Evolutionary conservation across 1,284 basidiomycete species (phyloP).

Genomic region (Ustilago trichophora): DNA sequence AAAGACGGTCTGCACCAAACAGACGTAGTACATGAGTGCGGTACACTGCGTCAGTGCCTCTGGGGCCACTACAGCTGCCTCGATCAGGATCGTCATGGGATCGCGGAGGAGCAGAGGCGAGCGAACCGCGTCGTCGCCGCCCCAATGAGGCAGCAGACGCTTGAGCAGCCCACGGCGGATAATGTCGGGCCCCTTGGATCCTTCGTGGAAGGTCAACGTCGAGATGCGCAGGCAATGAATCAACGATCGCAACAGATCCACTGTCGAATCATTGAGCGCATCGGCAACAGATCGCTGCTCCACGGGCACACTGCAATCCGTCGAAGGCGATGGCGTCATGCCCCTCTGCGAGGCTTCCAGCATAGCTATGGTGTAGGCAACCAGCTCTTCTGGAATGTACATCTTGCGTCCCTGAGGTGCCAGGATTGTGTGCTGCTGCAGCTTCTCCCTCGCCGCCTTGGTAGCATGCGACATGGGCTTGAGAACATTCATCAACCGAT

Average conservation of each 20-base stretch:
- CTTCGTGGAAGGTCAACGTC: slow-evolving; percentile 43
- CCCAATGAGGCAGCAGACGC: slow-evolving; percentile 65
- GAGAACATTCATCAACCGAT: slow-evolving; percentile 58
- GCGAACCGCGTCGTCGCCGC: slow-evolving; percentile 59
- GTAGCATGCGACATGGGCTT: slow-evolving; percentile 56
- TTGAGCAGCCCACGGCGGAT: slow-evolving; percentile 63
- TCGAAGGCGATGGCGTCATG: slow-evolving; percentile 43
- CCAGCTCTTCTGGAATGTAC: slow-evolving; percentile 64
- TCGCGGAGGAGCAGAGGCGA: slow-evolving; percentile 61
- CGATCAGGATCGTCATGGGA: slow-evolving; percentile 62
- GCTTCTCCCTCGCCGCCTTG: slow-evolving; percentile 36
- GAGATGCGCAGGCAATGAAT: slow-evolving; percentile 51
- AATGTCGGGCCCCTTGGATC: slow-evolving; percentile 33
- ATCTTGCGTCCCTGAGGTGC: slow-evolving; percentile 55
- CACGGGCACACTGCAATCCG: slow-evolving; percentile 27
- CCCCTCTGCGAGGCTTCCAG: slow-evolving; percentile 62
- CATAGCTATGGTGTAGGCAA: slow-evolving; percentile 65
- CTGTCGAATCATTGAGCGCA: slow-evolving; percentile 46
- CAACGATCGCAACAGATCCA: slow-evolving; percentile 56
- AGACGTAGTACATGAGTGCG: slow-evolving; percentile 64
- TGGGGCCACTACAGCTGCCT: slow-evolving; percentile 60
- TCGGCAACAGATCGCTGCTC: slow-evolving; percentile 42
- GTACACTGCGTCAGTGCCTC: slow-evolving; percentile 59
- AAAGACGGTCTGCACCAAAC: slow-evolving; percentile 63
- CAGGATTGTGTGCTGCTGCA: slow-evolving; percentile 56